Base-by-base conservation (phyloP, 2,329 filamentous ascomycete genomes). In the Neopestalotiopsis sp. region DNA sequence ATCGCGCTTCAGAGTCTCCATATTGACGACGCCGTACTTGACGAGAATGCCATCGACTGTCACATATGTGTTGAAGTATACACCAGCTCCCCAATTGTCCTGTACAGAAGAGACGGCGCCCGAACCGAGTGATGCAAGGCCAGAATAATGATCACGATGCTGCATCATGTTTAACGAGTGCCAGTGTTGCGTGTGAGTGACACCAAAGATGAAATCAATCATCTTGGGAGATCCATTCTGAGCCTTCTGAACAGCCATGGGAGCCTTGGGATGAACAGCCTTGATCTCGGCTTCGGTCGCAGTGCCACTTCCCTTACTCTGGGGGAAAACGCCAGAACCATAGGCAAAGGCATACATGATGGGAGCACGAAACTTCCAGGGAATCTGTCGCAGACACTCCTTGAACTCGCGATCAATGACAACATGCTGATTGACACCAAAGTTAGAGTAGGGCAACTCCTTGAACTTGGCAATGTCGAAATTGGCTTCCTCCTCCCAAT, bases 151-250 rank as follows among this genome's bases (percentile, higher is more conserved):
- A 75, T 97, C 88, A 7, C 93, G 92, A 77, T 99, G 92, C 79
- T 98, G 92, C 72, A 88, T 86, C 74, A 99, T 85, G 76, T 99
- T 99, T 70, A 99, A 86, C 42, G 92, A 95, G 82, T 99, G 96
- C 94, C 95, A 99, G 82, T 99, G 96, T 78, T 99, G 93, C 1
- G 93, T 94, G 80, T 97, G 94, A 1, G 93, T 94, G 12, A 98
- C 95, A 32, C 95, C 96, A 78, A 99, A 96, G 74, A 99, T 97
- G 79, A 99, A 97, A 81, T 99, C 96, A 72, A 99, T 97, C 91
- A 98, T 97, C 83, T 98, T 98, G 13, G 94, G 94, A 1, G 91
- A 90, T 38, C 94, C 93, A 75, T 94, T 91, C 80, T 98, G 95
- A 73, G 94, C 93, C 73, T 94, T 93, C 73, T 92, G 85, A 7